Conservation (phyloP, 768 basidiomycete genomes). For the Termitomyces sp. region DNA sequence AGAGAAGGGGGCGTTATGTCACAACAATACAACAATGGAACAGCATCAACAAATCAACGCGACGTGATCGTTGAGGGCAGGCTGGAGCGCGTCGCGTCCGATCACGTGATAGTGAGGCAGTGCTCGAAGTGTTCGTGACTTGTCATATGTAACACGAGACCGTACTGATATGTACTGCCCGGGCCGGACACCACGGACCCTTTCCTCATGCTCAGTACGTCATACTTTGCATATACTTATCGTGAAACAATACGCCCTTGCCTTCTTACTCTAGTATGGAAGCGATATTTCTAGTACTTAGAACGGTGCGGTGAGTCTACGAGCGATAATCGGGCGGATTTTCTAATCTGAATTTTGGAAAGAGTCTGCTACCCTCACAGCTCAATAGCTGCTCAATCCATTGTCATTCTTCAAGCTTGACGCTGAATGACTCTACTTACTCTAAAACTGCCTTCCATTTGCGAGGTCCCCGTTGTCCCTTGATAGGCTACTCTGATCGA, state of each 20-base stretch:
- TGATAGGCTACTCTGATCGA: too few species aligned
- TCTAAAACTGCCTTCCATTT: not conserved
- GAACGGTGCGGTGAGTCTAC: too few species aligned
- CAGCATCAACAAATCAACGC: slow-evolving; percentile 13
- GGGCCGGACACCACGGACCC: too few species aligned
- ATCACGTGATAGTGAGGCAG: slow-evolving; percentile 1
- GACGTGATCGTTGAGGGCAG: slow-evolving; percentile 14
- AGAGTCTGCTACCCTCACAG: not conserved
- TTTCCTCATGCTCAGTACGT: too few species aligned
- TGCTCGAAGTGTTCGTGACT: too few species aligned
- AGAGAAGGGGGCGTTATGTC: not conserved
- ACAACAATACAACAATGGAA: not conserved
- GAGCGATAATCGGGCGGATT: not conserved
- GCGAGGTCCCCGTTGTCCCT: not conserved
- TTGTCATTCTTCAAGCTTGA: not conserved
- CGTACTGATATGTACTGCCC: too few species aligned
- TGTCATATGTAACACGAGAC: too few species aligned
- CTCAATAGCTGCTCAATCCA: not conserved
- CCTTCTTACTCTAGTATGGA: too few species aligned
- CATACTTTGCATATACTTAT: too few species aligned
- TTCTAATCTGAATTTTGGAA: not conserved
- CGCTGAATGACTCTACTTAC: not conserved
- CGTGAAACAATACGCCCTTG: too few species aligned
- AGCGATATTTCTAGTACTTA: too few species aligned
- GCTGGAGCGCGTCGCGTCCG: not conserved